Base-by-base conservation (phyloP, 176 grass and related monocot genomes). In the Carex parvula region DNA sequence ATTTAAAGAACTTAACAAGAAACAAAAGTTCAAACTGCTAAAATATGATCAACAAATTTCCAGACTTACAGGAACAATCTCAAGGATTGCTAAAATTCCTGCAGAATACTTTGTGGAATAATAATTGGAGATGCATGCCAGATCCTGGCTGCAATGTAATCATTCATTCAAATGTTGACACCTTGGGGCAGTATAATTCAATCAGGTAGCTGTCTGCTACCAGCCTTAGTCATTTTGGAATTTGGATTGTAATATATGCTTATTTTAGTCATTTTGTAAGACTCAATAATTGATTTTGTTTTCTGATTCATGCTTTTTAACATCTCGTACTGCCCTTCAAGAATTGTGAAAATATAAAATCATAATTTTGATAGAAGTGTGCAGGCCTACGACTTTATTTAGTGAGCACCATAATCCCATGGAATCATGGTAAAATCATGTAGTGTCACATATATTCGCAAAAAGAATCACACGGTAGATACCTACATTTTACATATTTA, bases 11-110 rank as follows among this genome's bases (percentile, higher is more conserved):
- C 55, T 72, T 70, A 39, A 56, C 2, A 52, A 56, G 21, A 76
- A 73, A 82, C 7, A 64, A 48, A 62, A 72, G 57, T 30, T 87
- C n/a, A 81, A 63, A 62, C 55, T 42, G 37, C 22, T 81, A 41
- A 11, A 62, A 61, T 81, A 33, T 21, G 44, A 46, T 11, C 26
- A 50, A 37, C 20, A 79, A n/a, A 83, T 37, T 44, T 87, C 48
- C 61, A 82, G 89, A 89, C 90, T 94, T 84, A 94, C 92, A 22
- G 92, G 92, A 64, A 94, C 81, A 82, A 86, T 87, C 57, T 92
- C 81, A 20, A 94, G 72, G 73, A 89, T 74, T 84, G 87, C 80
- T 73, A 89, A 94, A 86, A 94, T 90, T 66, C 74, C 85, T 84
- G 84, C 85, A 21, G 88, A 77, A 90, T 87, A 91, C 72, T 94